Evolutionary conservation across 805 yeast genomes (phyloP), one percentile per base, ranked within the genome.

Genomic region (Schwanniomyces pseudopolymorphus): DNA sequence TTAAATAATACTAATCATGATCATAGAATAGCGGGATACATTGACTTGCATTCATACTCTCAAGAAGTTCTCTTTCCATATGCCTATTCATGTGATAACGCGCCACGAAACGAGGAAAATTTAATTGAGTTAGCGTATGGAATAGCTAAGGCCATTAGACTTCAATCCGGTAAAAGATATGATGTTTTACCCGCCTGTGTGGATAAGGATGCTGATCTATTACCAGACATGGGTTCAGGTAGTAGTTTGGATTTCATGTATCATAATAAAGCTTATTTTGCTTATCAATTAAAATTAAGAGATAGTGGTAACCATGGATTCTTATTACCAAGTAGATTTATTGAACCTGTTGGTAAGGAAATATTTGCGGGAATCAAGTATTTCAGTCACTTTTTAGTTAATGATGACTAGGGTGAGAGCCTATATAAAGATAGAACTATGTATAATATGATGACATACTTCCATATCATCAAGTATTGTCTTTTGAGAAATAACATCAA

Each of bases 251-350:
- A 89, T 58, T 89, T 76, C 60, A 85, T 88, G 92, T 89, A 88
- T 59, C 89, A 87, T 64, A 80, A 83, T 57, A 78, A 83, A 48
- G 94, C 94, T 0, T 80, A 74, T 56, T 87, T 91, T 90, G 95
- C 96, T 0, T 85, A 84, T 65, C 95, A 87, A 57, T 68, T 89
- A 47, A 87, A 89, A 64, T 70, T 89, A 45, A 75, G 96, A 57
- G 96, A 89, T 59, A 79, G 85, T 16, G 96, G 96, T 0, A 76
- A 80, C 41, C 91, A 86, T 58, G 96, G 96, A 0, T 89, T 88
- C 59, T 72, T 89, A 52, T 69, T 89, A 36, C 96, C 96, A 5
- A 57, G 83, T 1, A 79, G 78, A 55, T 80, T 71, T 58, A 89
- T 89, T 46, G 70, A 60, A 20, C 92, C 96, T 1, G 95, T 87